Evolutionary conservation across 2,329 filamentous ascomycete species (phyloP), one percentile per base, ranked within the genome.

Genomic region (Byssoonygena ceratinophila): DNA sequence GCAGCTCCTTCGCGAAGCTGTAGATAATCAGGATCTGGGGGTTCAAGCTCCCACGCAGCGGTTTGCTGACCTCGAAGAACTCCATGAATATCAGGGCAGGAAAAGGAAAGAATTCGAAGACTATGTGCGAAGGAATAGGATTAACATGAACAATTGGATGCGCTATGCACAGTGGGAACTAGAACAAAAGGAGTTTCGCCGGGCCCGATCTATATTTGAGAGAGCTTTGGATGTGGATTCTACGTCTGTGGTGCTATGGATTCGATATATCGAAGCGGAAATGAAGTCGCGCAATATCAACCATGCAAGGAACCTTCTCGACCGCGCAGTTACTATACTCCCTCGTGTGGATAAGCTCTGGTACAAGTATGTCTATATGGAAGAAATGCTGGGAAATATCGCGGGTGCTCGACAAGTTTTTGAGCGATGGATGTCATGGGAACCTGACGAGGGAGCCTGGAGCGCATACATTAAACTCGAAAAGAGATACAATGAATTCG

Each of bases 291-390:
- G 90, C 59, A 95, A 95, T 66, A 96, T 98, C 75, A 95, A 95
- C 67, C 91, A 97, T 76, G 90, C 92, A 31, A 78, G 92, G 54
- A 98, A 98, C 66, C 71, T 98, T 48, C 80, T 98, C 49, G 92
- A 98, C 67, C 84, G 92, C 52, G 90, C 92, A n/a, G 87, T 97
- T 50, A 89, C 89, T 0, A 87, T 94, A 52, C 74, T 96, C 36
- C 92, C 92, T 4, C 78, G 92, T 53, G 81, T 97, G 37, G 89
- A 97, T 67, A 97, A 97, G 76, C 74, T 98, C 31, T 98, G 92
- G 92, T 98, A 95, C 75, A 97, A 97, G 68, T 98, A 96, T 74
- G 88, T 94, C 23, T 95, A 94, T 68, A 94, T 95, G 85, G 91
- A 97, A 73, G 92, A 98, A 77, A 97, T 91, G 71, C 78, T 98